Percentiles rank a stretch among this genome's conserved stretches.
Evolutionary conservation across 108 stramenopile genomes (phyloP).

Genomic region (Cyclotella atomus): DNA sequence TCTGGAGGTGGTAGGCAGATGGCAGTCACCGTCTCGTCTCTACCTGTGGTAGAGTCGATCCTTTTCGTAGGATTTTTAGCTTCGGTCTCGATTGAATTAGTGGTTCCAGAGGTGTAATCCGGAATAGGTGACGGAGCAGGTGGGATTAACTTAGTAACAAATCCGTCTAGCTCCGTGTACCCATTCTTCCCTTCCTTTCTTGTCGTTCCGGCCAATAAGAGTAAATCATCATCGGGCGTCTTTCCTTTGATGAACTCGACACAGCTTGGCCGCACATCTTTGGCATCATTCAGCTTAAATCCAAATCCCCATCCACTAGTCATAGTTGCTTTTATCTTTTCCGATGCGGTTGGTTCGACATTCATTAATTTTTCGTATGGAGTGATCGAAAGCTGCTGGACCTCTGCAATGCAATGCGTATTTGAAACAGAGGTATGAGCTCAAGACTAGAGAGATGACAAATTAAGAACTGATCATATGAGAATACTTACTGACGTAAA

Average conservation of each 20-base stretch:
- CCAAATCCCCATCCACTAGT: slow-evolving; percentile 49
- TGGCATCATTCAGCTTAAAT: slow-evolving; percentile 50
- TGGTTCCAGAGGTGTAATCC: slow-evolving; percentile 22
- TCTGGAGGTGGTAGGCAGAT: slow-evolving; percentile 48
- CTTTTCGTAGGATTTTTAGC: slow-evolving; percentile 40
- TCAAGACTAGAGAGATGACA: not conserved
- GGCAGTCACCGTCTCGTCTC: slow-evolving; percentile 42
- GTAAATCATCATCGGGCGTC: slow-evolving; percentile 44
- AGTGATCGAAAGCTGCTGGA: slow-evolving; percentile 35
- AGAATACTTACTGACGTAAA: slow-evolving; percentile 37
- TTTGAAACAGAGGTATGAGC: not conserved
- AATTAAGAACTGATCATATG: not conserved
- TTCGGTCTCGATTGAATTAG: slow-evolving; percentile 22
- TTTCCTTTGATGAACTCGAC: slow-evolving; percentile 41
- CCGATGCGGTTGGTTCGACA: slow-evolving; percentile 22
- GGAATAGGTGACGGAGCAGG: slow-evolving; percentile 39
- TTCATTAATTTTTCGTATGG: slow-evolving; percentile 32
- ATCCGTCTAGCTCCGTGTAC: slow-evolving; percentile 40
- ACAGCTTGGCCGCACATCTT: slow-evolving; percentile 41
- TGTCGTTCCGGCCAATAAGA: slow-evolving; percentile 43
- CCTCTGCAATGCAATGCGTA: slow-evolving; percentile 18
- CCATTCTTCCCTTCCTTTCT: slow-evolving; percentile 26
- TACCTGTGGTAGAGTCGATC: slow-evolving; percentile 46
- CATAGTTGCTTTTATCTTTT: slow-evolving; percentile 38
- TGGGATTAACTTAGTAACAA: slow-evolving; percentile 45